phyloP scores from a whole-genome alignment of 2,329 filamentous ascomycete species.

The Westerdykella aurantiaca region DNA sequence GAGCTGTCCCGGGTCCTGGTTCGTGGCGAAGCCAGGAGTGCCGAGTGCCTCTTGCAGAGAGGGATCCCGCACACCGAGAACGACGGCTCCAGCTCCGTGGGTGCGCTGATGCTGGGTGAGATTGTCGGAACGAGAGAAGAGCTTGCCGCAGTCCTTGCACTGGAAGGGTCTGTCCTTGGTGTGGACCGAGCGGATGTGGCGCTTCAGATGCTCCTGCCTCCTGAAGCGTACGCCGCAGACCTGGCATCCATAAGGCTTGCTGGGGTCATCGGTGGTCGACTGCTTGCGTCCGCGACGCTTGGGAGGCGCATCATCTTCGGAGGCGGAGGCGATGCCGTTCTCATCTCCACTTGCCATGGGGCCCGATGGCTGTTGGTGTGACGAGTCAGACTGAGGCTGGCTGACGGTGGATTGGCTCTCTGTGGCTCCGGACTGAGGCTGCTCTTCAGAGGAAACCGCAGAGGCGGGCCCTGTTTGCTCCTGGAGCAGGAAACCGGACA shows the following conservation, averaged over 20 bases:
- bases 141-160: conserved; percentile 97
- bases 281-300: conserved; percentile 97
- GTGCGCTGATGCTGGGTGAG: conserved; percentile 92
- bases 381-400: conserved; percentile 31
- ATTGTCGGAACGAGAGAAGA: conserved; percentile 97
- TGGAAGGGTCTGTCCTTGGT: conserved; percentile 98
- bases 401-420: conserved; percentile 13
- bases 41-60: conserved; percentile 46
- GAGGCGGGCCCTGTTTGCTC: conserved; percentile 14
- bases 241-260: conserved; percentile 96
- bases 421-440: background rate
- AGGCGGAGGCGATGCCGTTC: conserved; percentile 44
- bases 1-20: conserved; percentile 34
- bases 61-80: conserved; percentile 81
- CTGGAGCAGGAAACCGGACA: no score
- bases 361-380: conserved; percentile 33
- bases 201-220: conserved; percentile 96
- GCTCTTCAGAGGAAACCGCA: background rate
- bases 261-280: conserved; percentile 93
- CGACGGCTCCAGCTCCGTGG: conserved; percentile 81
- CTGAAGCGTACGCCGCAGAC: conserved; percentile 96
- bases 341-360: conserved; percentile 36
- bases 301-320: conserved; percentile 50
- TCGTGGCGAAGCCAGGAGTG: conserved; percentile 20
- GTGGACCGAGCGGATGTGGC: conserved; percentile 96